A percentile compares a stretch with the other conserved stretches of the same genome.
Conservation (phyloP, 1,284 basidiomycete genomes). For the Ganoderma resinaceum region DNA sequence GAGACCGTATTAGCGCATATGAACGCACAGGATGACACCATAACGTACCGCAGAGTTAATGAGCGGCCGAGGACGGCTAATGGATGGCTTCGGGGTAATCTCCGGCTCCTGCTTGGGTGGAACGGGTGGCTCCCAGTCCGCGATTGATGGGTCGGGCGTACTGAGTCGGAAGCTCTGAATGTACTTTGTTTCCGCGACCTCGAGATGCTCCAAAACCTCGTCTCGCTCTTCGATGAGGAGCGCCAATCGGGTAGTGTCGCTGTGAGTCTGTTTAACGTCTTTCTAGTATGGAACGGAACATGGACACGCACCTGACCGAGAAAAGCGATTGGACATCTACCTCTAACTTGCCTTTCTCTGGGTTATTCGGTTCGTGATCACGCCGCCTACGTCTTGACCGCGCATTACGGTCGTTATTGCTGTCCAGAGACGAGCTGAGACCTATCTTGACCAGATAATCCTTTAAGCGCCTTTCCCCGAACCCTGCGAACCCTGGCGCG, state of each 20-base stretch:
- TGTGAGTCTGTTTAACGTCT: constrained; percentile 35
- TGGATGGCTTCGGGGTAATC: not conserved
- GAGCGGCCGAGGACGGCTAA: constrained; percentile 49
- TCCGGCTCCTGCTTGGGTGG: constrained; percentile 39
- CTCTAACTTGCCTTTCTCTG: constrained; percentile 56
- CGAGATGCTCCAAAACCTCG: constrained; percentile 75
- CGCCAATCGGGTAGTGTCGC: constrained; percentile 71
- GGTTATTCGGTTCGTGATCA: constrained; percentile 43
- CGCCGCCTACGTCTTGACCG: constrained; percentile 40
- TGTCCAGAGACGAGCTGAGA: constrained; percentile 61
- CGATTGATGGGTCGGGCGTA: constrained; percentile 65
- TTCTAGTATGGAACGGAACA: not conserved
- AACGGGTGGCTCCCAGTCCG: constrained; percentile 44
- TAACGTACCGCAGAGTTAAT: constrained; percentile 52
- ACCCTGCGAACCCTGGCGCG: constrained; percentile 68
- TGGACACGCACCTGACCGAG: constrained; percentile 65
- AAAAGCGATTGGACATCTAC: constrained; percentile 77
- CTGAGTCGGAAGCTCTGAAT: constrained; percentile 77
- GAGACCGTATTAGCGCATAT: not conserved
- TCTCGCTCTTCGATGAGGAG: constrained; percentile 76
- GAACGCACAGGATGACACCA: not conserved
- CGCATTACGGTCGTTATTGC: constrained; percentile 29
- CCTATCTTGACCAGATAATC: constrained; percentile 70
- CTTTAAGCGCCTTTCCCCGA: constrained; percentile 77
- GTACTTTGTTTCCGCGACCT: constrained; percentile 80